Evolutionary conservation across 192 early-diverging fungal species (phyloP).

Genomic region (Coemansia sp.): DNA sequence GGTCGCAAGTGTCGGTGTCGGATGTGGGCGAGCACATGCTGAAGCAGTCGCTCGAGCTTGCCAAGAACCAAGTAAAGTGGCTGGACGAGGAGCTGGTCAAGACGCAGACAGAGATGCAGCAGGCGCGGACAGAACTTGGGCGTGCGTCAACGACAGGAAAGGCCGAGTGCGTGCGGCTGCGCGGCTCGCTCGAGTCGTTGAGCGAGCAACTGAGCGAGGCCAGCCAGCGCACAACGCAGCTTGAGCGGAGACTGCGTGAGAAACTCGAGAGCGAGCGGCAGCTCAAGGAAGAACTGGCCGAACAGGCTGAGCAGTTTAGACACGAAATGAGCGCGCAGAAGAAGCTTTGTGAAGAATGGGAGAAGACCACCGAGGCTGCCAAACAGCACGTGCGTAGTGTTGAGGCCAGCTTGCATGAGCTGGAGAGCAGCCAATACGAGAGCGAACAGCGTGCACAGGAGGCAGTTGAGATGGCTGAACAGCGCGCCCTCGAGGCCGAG

Average conservation of each 20-base stretch:
- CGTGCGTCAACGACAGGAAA: constrained; percentile 14
- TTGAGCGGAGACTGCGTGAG: constrained; percentile 54
- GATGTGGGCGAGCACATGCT: constrained; percentile 49
- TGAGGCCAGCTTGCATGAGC: constrained; percentile 51
- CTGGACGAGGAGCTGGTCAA: constrained; percentile 64
- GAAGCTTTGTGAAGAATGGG: constrained; percentile 10
- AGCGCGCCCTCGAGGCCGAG: constrained; percentile 25
- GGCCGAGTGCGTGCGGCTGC: constrained; percentile 56
- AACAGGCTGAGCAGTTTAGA: constrained; percentile 12
- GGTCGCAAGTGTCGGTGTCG: constrained; percentile 31
- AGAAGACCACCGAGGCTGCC: constrained; percentile 18
- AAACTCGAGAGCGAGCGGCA: constrained; percentile 52
- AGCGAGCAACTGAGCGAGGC: constrained; percentile 51
- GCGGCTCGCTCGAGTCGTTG: constrained; percentile 59
- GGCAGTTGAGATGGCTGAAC: constrained; percentile 22
- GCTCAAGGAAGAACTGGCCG: constrained; percentile 12
- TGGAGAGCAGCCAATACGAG: constrained; percentile 50
- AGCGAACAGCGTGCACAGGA: constrained; percentile 40
- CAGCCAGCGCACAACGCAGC: constrained; percentile 36
- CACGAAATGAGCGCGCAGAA: constrained; percentile 22
- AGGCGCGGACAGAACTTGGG: constrained; percentile 35
- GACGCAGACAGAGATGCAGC: constrained; percentile 47
- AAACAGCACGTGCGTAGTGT: constrained; percentile 58
- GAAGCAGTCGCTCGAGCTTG: constrained; percentile 33
- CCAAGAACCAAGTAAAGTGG: constrained; percentile 28